Percentiles rank a stretch among this genome's conserved stretches.
Conservation (phyloP, 2,329 filamentous ascomycete genomes). For the Nectriaceae sp. region DNA sequence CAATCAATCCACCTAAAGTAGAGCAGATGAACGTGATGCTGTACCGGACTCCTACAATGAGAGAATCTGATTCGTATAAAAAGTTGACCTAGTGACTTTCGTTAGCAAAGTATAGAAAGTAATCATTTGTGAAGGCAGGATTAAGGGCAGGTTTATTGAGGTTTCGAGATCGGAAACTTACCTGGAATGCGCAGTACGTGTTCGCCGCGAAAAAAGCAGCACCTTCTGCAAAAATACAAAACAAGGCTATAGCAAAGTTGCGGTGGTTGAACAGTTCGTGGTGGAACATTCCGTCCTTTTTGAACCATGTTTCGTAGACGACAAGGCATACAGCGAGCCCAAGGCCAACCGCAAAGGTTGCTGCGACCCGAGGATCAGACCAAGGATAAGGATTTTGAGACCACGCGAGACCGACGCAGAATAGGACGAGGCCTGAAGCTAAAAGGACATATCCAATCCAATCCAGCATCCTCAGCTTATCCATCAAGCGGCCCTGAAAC, state of each 20-base stretch:
- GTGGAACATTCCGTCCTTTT: slow-evolving; percentile 43
- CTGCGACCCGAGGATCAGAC: slow-evolving; percentile 37
- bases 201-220: slow-evolving; percentile 39
- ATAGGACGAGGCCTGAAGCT: slow-evolving; percentile 37
- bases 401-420: slow-evolving; percentile 42
- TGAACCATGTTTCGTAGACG: slow-evolving; percentile 38
- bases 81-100: slow-evolving; percentile 25
- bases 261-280: slow-evolving; percentile 39
- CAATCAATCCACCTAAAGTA: slow-evolving; percentile 30
- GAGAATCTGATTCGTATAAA: slow-evolving; percentile 38
- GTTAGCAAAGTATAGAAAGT: no score
- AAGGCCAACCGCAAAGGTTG: slow-evolving; percentile 37
- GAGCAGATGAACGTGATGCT: slow-evolving; percentile 34
- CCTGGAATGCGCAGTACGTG: slow-evolving; percentile 42
- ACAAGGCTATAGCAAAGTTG: slow-evolving; percentile 39
- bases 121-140: no score
- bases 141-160: no score
- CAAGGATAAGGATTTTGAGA: slow-evolving; percentile 42
- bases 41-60: slow-evolving; percentile 36
- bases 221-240: slow-evolving; percentile 39
- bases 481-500: slow-evolving; percentile 2
- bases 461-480: slow-evolving; percentile 40
- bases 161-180: no score
- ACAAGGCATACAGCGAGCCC: slow-evolving; percentile 26
- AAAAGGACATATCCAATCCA: slow-evolving; percentile 42